Evolutionary conservation across 768 basidiomycete genomes (phyloP), one percentile per base, ranked within the genome.

Genomic region (Boletus barrowsii): DNA sequence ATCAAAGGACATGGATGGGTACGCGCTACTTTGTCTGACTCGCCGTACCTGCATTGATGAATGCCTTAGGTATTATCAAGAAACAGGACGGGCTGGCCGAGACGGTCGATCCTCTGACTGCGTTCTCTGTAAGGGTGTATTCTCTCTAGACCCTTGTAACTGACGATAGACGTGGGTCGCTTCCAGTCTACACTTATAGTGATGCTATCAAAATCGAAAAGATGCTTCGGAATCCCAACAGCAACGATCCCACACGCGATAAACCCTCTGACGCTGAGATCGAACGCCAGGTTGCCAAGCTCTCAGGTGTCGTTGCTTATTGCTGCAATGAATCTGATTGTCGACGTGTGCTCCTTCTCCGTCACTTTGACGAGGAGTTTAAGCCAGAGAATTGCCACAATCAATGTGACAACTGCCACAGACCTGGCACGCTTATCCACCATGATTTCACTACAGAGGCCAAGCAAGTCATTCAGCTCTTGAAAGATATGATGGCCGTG

Each of bases 31-130:
- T 29, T 42, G 35, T 39, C 41, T 20, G 49, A 42, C 40, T 15
- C n/a, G 22, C 20, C 13, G 7, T 22, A 44, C 51, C 43, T 18
- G n/a, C 8, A 49, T 53, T 62, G 41, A 53, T 46, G 10, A 30
- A 42, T 32, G 13, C 29, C 49, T 35, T 29, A 90, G 89, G 2
- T 90, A 90, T 64, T 94, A 93, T 63, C 93, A 98, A 74, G 97
- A 99, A 73, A 98, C 96, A 0, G 97, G 97, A 7, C 84, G 97
- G 53, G 97, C 95, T 17, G 97, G 97, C 6, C 83, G 97, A 54
- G 97, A 99, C 65, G 93, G 92, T 5, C 69, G 80, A 60, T 80
- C 83, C 2, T 87, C 97, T 0, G 84, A 88, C 47, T 99, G 97
- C 70, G 70, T 97, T 13, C 80, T 98, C 11, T 93, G 93, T 96